Evolutionary conservation across 176 grass and related monocot genomes (phyloP), one percentile per base, ranked within the genome.

Genomic region (Oryza rufipogon): DNA sequence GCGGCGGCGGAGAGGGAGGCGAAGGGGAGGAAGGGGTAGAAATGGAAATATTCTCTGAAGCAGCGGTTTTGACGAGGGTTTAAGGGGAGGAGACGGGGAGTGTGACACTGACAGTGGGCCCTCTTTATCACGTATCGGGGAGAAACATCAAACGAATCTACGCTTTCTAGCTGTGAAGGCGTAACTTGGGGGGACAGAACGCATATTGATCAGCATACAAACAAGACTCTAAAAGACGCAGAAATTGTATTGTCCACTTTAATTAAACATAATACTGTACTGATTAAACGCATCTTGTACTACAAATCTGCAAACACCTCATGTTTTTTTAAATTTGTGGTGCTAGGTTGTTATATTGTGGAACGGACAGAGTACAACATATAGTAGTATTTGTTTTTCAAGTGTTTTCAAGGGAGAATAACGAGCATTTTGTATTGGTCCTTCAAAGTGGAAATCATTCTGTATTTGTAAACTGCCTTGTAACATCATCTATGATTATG

Each of bases 1-100:
- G 66, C 34, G 70, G 88, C 25, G 77, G 66, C 61, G 68, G 81
- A 47, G 20, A 65, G 46, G 46, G 83, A 52, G 12, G 34, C 2
- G 52, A 63, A 39, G 52, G 20, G 54, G 38, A 73, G 11, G 39
- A 64, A 89, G 83, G 83, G 88, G 83, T 68, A 90, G 58, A 89
- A 82, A 86, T 82, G 88, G 88, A 89, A 86, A 72, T 86, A 26
- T 32, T 49, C 6, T 12, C 68, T 11, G 71, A 49, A 11, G 42
- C 14, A 19, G 73, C 58, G 83, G 83, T 78, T 86, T 90, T 84
- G 65, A 52, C 30, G 70, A 87, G 89, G 89, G 85, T 87, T 91
- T 91, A 84, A 78, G 77, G 56, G 54, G 52, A 54, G 23, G 48
- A 70, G 78, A 36, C 60, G 23, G 4, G 26, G 9, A 12, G 41